Conservation (phyloP, 2,329 filamentous ascomycete species). For the Neofusicoccum umdonicola region DNA sequence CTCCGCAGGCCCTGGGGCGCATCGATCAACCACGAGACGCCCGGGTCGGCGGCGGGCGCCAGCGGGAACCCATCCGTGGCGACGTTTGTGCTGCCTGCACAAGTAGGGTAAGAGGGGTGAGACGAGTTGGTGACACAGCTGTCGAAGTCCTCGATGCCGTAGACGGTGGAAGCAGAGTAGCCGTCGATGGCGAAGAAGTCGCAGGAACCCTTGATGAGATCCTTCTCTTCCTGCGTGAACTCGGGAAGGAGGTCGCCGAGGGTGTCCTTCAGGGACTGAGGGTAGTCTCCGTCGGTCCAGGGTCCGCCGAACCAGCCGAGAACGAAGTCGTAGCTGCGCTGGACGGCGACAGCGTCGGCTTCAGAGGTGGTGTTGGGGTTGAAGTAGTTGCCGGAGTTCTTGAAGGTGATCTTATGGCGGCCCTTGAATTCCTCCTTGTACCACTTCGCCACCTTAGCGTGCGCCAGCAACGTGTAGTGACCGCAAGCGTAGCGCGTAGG, state of each 20-base stretch:
- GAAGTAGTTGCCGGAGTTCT: conserved; percentile 44
- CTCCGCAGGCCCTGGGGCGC: conserved; percentile 41
- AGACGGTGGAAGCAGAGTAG: conserved; percentile 30
- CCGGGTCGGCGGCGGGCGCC: conserved; percentile 43
- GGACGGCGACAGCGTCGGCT: conserved; percentile 36
- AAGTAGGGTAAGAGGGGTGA: conserved; percentile 42
- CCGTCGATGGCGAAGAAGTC: conserved; percentile 45
- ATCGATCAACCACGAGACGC: conserved; percentile 42
- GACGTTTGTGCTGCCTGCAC: conserved; percentile 33
- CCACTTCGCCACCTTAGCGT: conserved; percentile 45
- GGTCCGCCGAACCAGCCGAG: conserved; percentile 47
- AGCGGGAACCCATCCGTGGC: conserved; percentile 45
- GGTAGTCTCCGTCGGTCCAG: conserved; percentile 48
- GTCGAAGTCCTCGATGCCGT: conserved; percentile 28
- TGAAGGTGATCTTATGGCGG: conserved; percentile 41
- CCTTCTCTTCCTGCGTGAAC: conserved; percentile 40
- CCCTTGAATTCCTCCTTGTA: conserved; percentile 47
- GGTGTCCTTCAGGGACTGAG: conserved; percentile 38
- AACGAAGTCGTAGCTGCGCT: conserved; percentile 42
- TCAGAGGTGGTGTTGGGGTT: conserved; percentile 37
- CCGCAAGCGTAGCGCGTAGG: conserved; percentile 45
- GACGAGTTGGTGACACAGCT: conserved; percentile 41
- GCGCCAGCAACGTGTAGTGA: conserved; percentile 44
- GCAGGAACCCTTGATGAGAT: conserved; percentile 43
- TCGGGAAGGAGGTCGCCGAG: conserved; percentile 40